A percentile compares a stretch with the other conserved stretches of the same genome.
Conservation (phyloP, 768 basidiomycete genomes). For the Termitomyces sp. region DNA sequence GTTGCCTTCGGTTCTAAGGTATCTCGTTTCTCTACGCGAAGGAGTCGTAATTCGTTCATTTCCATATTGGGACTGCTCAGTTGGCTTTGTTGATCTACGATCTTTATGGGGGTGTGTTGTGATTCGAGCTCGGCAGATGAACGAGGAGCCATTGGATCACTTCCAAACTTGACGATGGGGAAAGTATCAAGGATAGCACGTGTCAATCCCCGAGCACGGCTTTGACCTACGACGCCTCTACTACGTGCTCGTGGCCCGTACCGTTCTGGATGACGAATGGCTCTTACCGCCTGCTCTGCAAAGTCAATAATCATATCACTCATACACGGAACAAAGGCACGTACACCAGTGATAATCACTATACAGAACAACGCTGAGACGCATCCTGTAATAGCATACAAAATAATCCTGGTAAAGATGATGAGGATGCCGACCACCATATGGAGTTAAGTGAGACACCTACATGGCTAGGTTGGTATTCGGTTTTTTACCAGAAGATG, state of each 20-base stretch:
- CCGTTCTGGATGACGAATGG: slow-evolving; percentile 83
- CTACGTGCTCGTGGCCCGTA: slow-evolving; percentile 70
- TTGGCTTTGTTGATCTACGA: slow-evolving; percentile 18
- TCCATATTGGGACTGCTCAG: background rate
- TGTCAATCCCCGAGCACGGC: slow-evolving; percentile 78
- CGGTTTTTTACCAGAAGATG: slow-evolving; percentile 6
- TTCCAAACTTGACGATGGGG: slow-evolving; percentile 84
- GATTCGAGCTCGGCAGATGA: background rate
- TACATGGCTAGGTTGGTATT: slow-evolving; percentile 77
- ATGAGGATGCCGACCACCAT: slow-evolving; percentile 4
- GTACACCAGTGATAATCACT: slow-evolving; percentile 80
- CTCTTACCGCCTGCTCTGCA: slow-evolving; percentile 61
- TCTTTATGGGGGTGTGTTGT: slow-evolving; percentile 15
- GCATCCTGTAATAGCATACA: slow-evolving; percentile 86
- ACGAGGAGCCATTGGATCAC: slow-evolving; percentile 2
- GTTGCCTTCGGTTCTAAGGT: background rate
- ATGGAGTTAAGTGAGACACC: slow-evolving; percentile 14
- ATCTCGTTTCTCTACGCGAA: slow-evolving; percentile 5
- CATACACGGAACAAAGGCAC: slow-evolving; percentile 19
- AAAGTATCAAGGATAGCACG: slow-evolving; percentile 95
- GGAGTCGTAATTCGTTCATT: slow-evolving; percentile 16
- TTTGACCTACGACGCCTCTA: slow-evolving; percentile 42
- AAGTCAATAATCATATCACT: slow-evolving; percentile 6
- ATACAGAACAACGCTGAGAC: slow-evolving; percentile 81
- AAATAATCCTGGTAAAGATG: slow-evolving; percentile 53